Evolutionary conservation across 2,329 filamentous ascomycete species (phyloP).

Genomic region (Onygenales sp.): DNA sequence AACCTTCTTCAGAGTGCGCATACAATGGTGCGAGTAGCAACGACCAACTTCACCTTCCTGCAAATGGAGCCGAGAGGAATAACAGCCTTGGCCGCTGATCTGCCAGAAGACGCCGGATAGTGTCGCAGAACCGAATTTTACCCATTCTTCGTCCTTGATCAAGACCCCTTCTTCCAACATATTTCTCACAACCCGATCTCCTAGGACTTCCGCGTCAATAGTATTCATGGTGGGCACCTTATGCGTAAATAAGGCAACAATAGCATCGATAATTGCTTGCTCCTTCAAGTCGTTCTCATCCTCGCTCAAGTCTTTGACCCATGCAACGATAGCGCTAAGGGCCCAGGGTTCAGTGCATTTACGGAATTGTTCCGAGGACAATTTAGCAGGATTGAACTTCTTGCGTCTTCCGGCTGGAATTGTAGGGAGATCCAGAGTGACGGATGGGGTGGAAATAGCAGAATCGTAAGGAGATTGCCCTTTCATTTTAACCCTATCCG

Average conservation of each 20-base stretch:
- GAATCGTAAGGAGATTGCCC: slow-evolving; percentile 26
- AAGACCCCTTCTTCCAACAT: slow-evolving; percentile 75
- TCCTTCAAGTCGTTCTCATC: slow-evolving; percentile 81
- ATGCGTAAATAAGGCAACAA: slow-evolving; percentile 80
- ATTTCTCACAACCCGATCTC: slow-evolving; percentile 62
- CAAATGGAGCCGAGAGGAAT: slow-evolving; percentile 71
- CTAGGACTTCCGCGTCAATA: slow-evolving; percentile 84
- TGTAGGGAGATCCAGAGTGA: slow-evolving; percentile 73
- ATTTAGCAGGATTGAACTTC: slow-evolving; percentile 76
- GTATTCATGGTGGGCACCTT: slow-evolving; percentile 99
- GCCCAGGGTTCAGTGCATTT: slow-evolving; percentile 89
- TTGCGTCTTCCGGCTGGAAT: slow-evolving; percentile 69
- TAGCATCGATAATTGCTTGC: slow-evolving; percentile 74
- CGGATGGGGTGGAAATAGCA: slow-evolving; percentile 27
- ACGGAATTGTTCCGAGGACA: slow-evolving; percentile 70
- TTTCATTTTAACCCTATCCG: slow-evolving; percentile 52
- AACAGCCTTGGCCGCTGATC: slow-evolving; percentile 83
- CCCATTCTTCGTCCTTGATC: slow-evolving; percentile 90
- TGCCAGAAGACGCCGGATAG: slow-evolving; percentile 91
- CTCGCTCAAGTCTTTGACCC: slow-evolving; percentile 83
- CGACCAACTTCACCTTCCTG: slow-evolving; percentile 54
- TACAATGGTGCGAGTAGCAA: slow-evolving; percentile 92
- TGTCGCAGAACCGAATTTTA: slow-evolving; percentile 73
- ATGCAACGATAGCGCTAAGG: slow-evolving; percentile 72
- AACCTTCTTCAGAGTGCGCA: slow-evolving; percentile 87